A percentile compares a stretch with the other conserved stretches of the same genome.
phyloP scores from a whole-genome alignment of 257 asterid genomes.

The Paraleonurus japonicus region DNA sequence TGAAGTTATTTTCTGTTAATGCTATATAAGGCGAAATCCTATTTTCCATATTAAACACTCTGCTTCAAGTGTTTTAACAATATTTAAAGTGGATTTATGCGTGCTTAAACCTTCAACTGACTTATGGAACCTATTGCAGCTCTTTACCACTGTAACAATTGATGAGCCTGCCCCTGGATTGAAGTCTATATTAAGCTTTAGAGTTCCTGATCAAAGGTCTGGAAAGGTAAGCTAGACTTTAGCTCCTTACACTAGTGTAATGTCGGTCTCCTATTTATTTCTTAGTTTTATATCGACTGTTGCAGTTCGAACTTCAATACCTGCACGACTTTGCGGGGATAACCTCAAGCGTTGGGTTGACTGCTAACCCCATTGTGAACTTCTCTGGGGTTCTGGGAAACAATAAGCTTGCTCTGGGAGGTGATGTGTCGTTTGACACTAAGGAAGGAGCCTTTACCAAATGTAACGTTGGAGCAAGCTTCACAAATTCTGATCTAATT shows the following conservation, averaged over 20 bases:
- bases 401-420: slow-evolving; percentile 42
- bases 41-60: background rate
- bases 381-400: slow-evolving; percentile 55
- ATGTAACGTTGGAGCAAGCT: slow-evolving; percentile 56
- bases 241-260: background rate
- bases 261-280: background rate
- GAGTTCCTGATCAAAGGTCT: slow-evolving; percentile 64
- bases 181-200: slow-evolving; percentile 55
- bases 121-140: slow-evolving; percentile 32
- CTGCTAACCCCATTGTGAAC: slow-evolving; percentile 54
- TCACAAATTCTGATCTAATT: slow-evolving; percentile 50
- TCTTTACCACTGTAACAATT: slow-evolving; percentile 46
- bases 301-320: slow-evolving; percentile 60
- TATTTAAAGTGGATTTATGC: background rate
- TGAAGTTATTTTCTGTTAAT: background rate
- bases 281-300: slow-evolving; percentile 10
- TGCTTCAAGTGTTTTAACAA: background rate
- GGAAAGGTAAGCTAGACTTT: slow-evolving; percentile 46
- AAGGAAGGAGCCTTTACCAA: slow-evolving; percentile 51
- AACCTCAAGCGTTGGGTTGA: slow-evolving; percentile 54
- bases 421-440: slow-evolving; percentile 64
- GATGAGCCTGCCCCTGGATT: slow-evolving; percentile 59
- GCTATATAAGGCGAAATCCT: background rate
- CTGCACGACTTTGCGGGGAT: slow-evolving; percentile 54
- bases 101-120: slow-evolving; percentile 2